Evolutionary conservation across 306 rosid genomes (phyloP), one percentile per base, ranked within the genome.

Genomic region (Castanospermum australe): DNA sequence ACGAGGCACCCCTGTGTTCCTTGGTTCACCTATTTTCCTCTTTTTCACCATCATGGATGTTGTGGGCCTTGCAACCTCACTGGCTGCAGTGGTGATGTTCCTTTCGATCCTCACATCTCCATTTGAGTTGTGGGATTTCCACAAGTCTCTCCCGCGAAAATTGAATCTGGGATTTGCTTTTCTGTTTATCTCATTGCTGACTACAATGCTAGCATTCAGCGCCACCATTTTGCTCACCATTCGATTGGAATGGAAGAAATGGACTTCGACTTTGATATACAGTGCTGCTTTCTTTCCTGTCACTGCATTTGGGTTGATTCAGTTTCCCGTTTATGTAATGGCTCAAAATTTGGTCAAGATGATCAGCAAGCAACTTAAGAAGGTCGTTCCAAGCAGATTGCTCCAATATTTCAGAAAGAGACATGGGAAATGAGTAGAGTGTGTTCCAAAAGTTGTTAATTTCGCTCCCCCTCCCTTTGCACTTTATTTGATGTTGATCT

Each of bases 21-120:
- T 71, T 9, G 8, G 56, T 45, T 8, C 68, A 7, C 61, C 75
- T 33, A 20, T 71, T 25, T 86, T 86, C 39, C 12, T 38, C 71
- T 8, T 86, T n/a, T 86, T 86, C 66, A 59, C 80, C 6, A 7
- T 55, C 15, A 86, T 77, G 81, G 83, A 86, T 61, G 48, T 81
- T 5, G 67, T 76, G 39, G 79, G 75, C 6, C 77, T 86, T 13
- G 65, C 81, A 5, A 76, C 81, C 75, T 76, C 89, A 4, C 44
- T 86, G n/a, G 75, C 76, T 21, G 83, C 85, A 1, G 85, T 86
- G 6, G 85, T 81, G 7, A 67, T 83, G 67, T 86, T 86, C 61
- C 89, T 86, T 21, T 83, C 87, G 0, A 79, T 86, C 5, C 4
- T 76, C 8, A 38, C 79, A 5, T 83, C 89, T 2, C 85, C 85